Evolutionary conservation across 2,329 filamentous ascomycete species (phyloP), one percentile per base, ranked within the genome.

Genomic region (Cladosporium sp.): DNA sequence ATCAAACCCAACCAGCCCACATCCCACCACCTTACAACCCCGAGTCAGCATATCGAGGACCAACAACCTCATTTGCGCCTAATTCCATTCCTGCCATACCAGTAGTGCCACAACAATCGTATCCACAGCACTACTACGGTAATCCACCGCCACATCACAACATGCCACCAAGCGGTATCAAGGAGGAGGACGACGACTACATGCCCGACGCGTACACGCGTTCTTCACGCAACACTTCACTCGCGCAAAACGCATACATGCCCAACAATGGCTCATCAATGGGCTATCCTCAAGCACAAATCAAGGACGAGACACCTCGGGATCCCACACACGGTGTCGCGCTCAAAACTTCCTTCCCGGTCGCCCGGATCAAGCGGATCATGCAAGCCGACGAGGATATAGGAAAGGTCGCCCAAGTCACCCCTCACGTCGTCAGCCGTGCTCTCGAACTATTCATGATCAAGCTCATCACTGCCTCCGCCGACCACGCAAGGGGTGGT

Each of bases 351-450:
- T 97, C 97, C 75, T 99, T 99, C 75, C 95, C 95, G 1, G 96
- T 96, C 36, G 95, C 95, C 15, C 87, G 95, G 68, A 99, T 99
- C 83, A 99, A 99, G 84, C 89, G 95, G 61, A 98, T 99, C 74
- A 98, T 99, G 95, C 95, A 99, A 80, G 94, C 94, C 12, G 95
- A 99, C 75, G 95, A 99, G 76, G 95, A 99, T 77, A 93, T 99
- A 0, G 95, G 95, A 68, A 99, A 99, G 81, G 95, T 99, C 11
- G 93, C 95, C 4, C 95, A 99, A 79, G 95, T 98, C 68, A 97
- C 95, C 0, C 94, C 94, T 18, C 96, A 97, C 65, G 95, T 94
- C 30, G 94, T 98, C 54, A 88, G 87, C 88, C 84, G 75, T 82
- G 95, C 95, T 18, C 85, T 99, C 7, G 95, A 99, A 80, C 85